Conservation (phyloP, 1,284 basidiomycete genomes). For the Puccinia triticina region DNA sequence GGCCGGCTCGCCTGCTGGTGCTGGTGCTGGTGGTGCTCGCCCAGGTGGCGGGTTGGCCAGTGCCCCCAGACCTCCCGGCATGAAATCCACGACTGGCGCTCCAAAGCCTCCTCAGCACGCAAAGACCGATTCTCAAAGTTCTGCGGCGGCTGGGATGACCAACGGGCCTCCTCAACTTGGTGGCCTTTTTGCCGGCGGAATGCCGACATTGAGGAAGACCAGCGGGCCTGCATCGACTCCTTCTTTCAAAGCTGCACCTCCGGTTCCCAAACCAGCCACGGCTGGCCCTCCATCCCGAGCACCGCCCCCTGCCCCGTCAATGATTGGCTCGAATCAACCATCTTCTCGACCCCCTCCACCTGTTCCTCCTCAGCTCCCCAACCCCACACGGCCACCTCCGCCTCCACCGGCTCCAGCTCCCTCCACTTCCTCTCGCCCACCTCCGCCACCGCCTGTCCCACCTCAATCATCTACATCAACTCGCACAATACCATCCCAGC, state of each 20-base stretch:
- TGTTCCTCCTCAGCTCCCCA: slow-evolving; percentile 9
- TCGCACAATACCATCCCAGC: not conserved
- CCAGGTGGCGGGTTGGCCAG: slow-evolving; percentile 6
- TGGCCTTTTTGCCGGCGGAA: slow-evolving; percentile 57
- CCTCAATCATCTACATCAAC: slow-evolving; percentile 14
- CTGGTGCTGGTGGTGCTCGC: slow-evolving; percentile 19
- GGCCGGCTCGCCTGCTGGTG: slow-evolving; percentile 23
- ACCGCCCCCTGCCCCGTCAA: slow-evolving; percentile 33
- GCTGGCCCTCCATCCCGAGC: slow-evolving; percentile 43
- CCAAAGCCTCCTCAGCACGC: slow-evolving; percentile 25
- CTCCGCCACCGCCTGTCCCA: slow-evolving; percentile 8
- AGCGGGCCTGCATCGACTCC: slow-evolving; percentile 17
- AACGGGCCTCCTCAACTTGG: slow-evolving; percentile 55
- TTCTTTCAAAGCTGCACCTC: slow-evolving; percentile 32
- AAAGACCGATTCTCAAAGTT: not conserved
- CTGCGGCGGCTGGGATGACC: not conserved
- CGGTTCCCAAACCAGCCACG: slow-evolving; percentile 36
- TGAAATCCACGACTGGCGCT: not conserved
- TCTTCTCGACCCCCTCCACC: slow-evolving; percentile 36
- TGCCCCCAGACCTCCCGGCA: slow-evolving; percentile 35
- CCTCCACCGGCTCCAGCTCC: slow-evolving; percentile 25
- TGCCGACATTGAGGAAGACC: slow-evolving; percentile 56
- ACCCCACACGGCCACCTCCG: slow-evolving; percentile 7
- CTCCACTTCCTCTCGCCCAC: slow-evolving; percentile 1
- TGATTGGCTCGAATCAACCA: slow-evolving; percentile 2